Conservation (phyloP, 1,139 yeast genomes). For the Saccharomyces hybrid region DNA sequence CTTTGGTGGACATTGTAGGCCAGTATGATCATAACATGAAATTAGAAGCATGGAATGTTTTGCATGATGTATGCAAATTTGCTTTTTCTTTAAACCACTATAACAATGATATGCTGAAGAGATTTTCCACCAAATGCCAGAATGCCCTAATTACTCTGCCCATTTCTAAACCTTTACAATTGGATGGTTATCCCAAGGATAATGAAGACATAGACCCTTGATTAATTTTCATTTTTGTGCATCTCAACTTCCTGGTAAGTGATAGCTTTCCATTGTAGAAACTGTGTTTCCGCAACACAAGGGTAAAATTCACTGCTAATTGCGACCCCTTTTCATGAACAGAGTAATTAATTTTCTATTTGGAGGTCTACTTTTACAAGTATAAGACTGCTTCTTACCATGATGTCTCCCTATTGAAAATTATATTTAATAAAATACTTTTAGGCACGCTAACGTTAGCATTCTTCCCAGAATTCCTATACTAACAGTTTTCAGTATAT, state of each 20-base stretch:
- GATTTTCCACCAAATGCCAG: not conserved
- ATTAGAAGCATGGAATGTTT: not conserved
- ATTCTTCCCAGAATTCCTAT: not conserved
- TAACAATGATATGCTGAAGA: not conserved
- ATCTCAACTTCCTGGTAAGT: too few species aligned
- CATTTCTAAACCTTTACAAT: not conserved
- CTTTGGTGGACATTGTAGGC: not conserved
- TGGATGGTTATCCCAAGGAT: not conserved
- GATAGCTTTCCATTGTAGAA: not conserved
- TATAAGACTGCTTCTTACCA: not conserved
- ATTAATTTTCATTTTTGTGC: not conserved
- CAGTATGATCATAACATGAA: not conserved
- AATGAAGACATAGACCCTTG: not conserved
- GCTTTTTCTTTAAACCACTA: not conserved
- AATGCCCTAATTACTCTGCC: not conserved
- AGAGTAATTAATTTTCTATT: not conserved
- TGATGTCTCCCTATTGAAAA: not conserved
- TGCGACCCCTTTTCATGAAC: not conserved
- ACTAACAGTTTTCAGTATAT: not conserved
- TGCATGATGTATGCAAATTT: not conserved
- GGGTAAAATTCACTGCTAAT: not conserved
- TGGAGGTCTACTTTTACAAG: not conserved
- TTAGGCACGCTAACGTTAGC: not conserved
- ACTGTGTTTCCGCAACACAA: not conserved
- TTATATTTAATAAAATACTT: not conserved